Evolutionary conservation across 2,329 filamentous ascomycete species (phyloP), one percentile per base, ranked within the genome.

Genomic region (Rosellinia necatrix): DNA sequence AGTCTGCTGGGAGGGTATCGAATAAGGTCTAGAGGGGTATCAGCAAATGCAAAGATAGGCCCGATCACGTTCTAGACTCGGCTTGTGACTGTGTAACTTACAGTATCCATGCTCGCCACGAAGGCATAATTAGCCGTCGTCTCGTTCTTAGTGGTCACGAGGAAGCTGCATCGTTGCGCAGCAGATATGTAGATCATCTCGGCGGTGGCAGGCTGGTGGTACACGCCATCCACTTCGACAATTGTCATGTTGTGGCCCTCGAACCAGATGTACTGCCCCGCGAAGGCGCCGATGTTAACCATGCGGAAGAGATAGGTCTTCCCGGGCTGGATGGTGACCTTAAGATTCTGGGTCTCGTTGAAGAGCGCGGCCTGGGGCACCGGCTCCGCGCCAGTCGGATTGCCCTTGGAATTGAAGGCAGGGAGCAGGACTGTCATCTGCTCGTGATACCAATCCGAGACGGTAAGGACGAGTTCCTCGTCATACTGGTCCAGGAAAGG

Each of bases 281-380:
- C 82, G 73, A 91, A 92, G 13, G 88, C 89, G 12, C 85, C 88
- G 17, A 91, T 82, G 64, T 91, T 91, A 64, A 91, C 77, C 56
- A 92, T 76, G 38, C 86, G 86, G 64, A 93, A 80, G 7, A 91
- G 75, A 56, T 92, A 92, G 0, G 86, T 92, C 65, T 84, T 90
- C 2, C 82, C 81, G 0, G 89, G 84, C 62, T 86, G 64, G 3
- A 92, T 81, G 0, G 77, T 64, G 32, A 91, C 72, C 2, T 75
- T 80, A 2, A 85, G 71, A 53, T 87, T 81, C 55, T 81, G 79
- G 0, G 83, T 85, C 60, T 92, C 89, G 66, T 92, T 91, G 70
- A 91, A 80, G 38, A 92, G 76, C 1, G 85, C 83, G 4, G 84
- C 77, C 34, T 91, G 74, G 0, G 89, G 89, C 1, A 91, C 79